Evolutionary conservation across 2,329 filamentous ascomycete species (phyloP).

Genomic region (Monosporascus sp.): DNA sequence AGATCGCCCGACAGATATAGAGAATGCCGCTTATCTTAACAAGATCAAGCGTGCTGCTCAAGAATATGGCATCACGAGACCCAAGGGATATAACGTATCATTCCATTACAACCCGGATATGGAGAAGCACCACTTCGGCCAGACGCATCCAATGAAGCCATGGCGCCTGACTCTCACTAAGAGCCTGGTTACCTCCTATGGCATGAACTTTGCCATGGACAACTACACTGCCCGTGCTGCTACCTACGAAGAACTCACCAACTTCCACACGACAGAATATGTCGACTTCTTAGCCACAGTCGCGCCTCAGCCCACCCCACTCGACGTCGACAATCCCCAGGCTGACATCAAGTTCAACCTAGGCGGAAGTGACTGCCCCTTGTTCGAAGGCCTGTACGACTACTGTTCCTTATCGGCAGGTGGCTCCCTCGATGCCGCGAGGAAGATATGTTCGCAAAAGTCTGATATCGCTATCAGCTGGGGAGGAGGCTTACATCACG

Average conservation of each 20-base stretch:
- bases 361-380: constrained; percentile 85
- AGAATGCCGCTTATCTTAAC: constrained; percentile 52
- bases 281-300: constrained; percentile 79
- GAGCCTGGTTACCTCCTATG: constrained; percentile 88
- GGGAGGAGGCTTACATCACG: constrained; percentile 94
- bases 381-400: constrained; percentile 93
- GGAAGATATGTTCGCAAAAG: constrained; percentile 79
- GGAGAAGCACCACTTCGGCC: constrained; percentile 94
- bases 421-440: constrained; percentile 83
- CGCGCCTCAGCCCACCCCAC: constrained; percentile 56
- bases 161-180: constrained; percentile 96
- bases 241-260: constrained; percentile 78
- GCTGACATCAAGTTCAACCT: constrained; percentile 76
- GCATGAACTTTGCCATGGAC: constrained; percentile 96
- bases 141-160: constrained; percentile 97
- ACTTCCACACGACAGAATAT: constrained; percentile 86
- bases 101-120: constrained; percentile 95
- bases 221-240: constrained; percentile 81
- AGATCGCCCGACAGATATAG: constrained; percentile 45
- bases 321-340: constrained; percentile 61
- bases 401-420: constrained; percentile 94
- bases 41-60: constrained; percentile 54
- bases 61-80: constrained; percentile 67
- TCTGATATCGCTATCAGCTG: constrained; percentile 97
- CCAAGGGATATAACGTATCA: constrained; percentile 85